A percentile compares a stretch with the other conserved stretches of the same genome.
Evolutionary conservation across 495 filamentous ascomycete genomes (phyloP).

Genomic region (Lindgomyces ingoldianus): DNA sequence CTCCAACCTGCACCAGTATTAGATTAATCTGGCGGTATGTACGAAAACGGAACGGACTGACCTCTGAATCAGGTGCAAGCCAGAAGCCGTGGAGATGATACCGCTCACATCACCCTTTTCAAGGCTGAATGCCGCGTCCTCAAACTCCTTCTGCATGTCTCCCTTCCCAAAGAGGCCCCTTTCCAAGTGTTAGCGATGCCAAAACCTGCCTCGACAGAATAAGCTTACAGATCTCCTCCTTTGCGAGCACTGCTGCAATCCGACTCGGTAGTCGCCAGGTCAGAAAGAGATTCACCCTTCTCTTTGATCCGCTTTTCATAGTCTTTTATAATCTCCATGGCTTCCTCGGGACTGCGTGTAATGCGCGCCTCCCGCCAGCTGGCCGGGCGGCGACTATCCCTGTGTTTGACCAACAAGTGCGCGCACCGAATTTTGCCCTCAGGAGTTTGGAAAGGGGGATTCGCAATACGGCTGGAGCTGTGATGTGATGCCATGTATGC

Average conservation of each 20-base stretch:
- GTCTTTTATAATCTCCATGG: constrained; percentile 68
- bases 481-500: constrained; percentile 87
- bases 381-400: constrained; percentile 77
- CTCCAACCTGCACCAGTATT: constrained; percentile 15
- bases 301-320: constrained; percentile 77
- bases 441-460: constrained; percentile 45
- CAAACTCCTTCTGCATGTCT: constrained; percentile 99
- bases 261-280: constrained; percentile 83
- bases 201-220: background rate
- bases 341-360: constrained; percentile 84
- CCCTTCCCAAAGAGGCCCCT: constrained; percentile 88
- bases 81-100: constrained; percentile 89
- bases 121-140: constrained; percentile 87
- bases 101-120: constrained; percentile 81
- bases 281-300: constrained; percentile 61
- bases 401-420: constrained; percentile 91
- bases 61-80: constrained; percentile 94
- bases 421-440: constrained; percentile 88
- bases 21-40: background rate
- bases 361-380: constrained; percentile 92
- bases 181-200: constrained; percentile 12
- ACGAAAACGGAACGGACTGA: constrained; percentile 43
- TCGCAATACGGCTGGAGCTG: constrained; percentile 48
- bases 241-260: constrained; percentile 95
- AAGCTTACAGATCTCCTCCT: constrained; percentile 78